A percentile compares a stretch with the other conserved stretches of the same genome.
These are phyloP conservation scores for Trametes cubensis DNA, from an alignment of 768 basidiomycete genomes.

Conservation along the genomic window DNA sequence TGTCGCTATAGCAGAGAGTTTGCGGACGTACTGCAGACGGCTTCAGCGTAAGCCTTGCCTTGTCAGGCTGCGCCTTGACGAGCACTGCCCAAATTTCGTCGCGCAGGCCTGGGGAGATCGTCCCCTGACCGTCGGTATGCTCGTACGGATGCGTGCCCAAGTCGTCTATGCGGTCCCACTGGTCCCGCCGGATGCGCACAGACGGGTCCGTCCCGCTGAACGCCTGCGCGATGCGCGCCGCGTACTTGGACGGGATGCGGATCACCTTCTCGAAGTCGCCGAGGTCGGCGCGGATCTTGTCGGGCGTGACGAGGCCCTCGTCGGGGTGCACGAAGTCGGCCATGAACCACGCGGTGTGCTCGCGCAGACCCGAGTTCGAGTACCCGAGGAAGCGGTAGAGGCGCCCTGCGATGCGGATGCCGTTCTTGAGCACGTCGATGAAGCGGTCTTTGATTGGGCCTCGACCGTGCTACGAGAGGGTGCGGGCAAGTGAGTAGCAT, in stretches of 20 bases:
- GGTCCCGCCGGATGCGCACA: constrained; percentile 50
- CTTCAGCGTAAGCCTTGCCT: constrained; percentile 39
- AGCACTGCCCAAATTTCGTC: constrained; percentile 59
- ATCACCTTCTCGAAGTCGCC: constrained; percentile 61
- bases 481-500: constrained; percentile 34
- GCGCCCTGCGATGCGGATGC: constrained; percentile 24
- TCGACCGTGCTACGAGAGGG: constrained; percentile 39
- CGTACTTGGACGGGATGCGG: constrained; percentile 69
- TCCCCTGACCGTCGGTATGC: constrained; percentile 81
- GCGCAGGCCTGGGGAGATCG: constrained; percentile 62
- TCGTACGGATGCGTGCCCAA: constrained; percentile 44
- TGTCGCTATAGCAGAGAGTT: constrained; percentile 6
- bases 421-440: constrained; percentile 25
- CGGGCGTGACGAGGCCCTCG: constrained; percentile 37
- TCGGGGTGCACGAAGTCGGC: constrained; percentile 21
- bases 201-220: constrained; percentile 82
- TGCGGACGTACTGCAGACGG: constrained; percentile 60
- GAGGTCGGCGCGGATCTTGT: constrained; percentile 58
- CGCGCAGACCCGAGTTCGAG: constrained; percentile 25
- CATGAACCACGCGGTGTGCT: constrained; percentile 30
- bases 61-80: constrained; percentile 43
- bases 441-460: constrained; percentile 26
- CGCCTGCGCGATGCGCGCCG: constrained; percentile 80
- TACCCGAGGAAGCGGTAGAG: constrained; percentile 29
- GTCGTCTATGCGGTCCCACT: constrained; percentile 66